Evolutionary conservation across 148 eudicot genomes (phyloP), one percentile per base, ranked within the genome.

Genomic region (Cornus florida): DNA sequence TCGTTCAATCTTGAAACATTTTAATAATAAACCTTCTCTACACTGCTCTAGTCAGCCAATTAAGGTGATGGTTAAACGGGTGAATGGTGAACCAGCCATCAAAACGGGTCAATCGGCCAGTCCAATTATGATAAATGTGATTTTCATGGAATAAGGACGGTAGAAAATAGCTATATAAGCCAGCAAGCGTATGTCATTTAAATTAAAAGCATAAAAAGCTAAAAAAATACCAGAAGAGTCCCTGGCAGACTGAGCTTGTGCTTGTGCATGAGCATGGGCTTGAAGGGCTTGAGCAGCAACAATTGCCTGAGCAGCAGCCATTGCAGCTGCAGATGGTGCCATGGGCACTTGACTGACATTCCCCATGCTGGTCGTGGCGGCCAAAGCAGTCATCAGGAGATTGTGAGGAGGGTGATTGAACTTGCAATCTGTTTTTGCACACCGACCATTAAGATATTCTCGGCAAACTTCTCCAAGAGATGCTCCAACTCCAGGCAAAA

Each of bases 301-400:
- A 87, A 96, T 96, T 46, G 99, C 99, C 81, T 96, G 98, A 77
- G 99, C 98, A 80, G 99, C 98, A 82, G 97, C 97, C 98, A 96
- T 96, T 39, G 99, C 99, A 87, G 99, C 98, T 81, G 99, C 99
- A 84, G 99, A 92, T 71, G 98, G 99, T 7, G 99, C 92, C 99
- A 95, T 95, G 8, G 99, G 97, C 70, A 87, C 97, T 87, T 93
- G 99, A 82, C 94, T 96, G 68, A 90, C 87, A 73, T 90, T 89
- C 80, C 99, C 98, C 95, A 93, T 90, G 73, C 84, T 85, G 75
- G 95, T 88, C 39, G 97, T 87, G 62, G 99, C 92, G 78, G 97
- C 93, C 82, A 96, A 79, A 33, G 97, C 94, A 78, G 92, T 88
- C 91, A 90, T 88, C 71, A 96, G 88, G 80, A 96, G 76, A 81